Evolutionary conservation across 2,329 filamentous ascomycete genomes (phyloP).

Genomic region (Fusarium nelsonii): DNA sequence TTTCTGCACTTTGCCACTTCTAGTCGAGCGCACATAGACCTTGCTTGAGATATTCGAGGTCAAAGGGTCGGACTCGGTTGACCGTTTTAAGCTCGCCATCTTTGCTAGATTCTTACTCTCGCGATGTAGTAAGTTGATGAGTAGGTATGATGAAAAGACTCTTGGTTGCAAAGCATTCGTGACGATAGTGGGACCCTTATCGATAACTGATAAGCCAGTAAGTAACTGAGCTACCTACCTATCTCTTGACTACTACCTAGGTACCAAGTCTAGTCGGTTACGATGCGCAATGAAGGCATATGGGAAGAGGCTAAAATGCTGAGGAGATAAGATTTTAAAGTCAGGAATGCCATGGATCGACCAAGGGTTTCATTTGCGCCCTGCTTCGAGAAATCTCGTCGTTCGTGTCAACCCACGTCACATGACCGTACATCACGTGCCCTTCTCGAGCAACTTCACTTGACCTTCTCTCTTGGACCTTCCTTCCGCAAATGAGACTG

Average conservation of each 20-base stretch:
- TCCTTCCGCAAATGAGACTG: neutral
- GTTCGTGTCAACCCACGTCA: neutral
- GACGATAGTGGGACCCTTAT: constrained; percentile 47
- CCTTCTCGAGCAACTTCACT: constrained; percentile 8
- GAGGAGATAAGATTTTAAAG: no score
- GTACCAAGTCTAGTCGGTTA: neutral
- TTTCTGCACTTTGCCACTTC: constrained; percentile 97
- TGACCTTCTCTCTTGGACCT: constrained; percentile 1
- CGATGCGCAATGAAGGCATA: neutral
- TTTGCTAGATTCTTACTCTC: constrained; percentile 32
- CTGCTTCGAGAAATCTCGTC: neutral
- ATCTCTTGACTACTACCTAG: neutral
- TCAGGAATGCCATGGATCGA: neutral
- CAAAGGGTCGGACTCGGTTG: constrained; percentile 63
- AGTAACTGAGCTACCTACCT: neutral
- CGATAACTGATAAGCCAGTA: constrained; percentile 52
- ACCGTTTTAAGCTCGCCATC: constrained; percentile 76
- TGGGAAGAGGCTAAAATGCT: neutral
- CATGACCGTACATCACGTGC: constrained; percentile 19
- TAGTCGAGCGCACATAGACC: constrained; percentile 93
- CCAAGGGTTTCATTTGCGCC: neutral
- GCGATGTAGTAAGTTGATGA: constrained; percentile 16
- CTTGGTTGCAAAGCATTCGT: constrained; percentile 41
- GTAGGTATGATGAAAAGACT: constrained; percentile 39
- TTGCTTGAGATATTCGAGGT: constrained; percentile 90